Evolutionary conservation across 192 early-diverging fungal genomes (phyloP), one percentile per base, ranked within the genome.

Genomic region (Rhizophlyctis rosea): DNA sequence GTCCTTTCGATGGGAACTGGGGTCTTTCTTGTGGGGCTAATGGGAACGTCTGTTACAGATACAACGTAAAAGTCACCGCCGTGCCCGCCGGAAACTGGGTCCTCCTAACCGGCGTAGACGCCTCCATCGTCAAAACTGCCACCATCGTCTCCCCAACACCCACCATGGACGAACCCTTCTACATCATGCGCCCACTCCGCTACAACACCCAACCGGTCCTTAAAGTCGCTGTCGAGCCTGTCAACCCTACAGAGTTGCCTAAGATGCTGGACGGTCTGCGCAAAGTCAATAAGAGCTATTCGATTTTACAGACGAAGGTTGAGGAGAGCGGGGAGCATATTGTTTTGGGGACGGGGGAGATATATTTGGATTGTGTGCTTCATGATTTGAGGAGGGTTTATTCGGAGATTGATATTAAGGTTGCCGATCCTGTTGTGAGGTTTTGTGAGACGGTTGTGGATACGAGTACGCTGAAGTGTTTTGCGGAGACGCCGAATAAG

Each of bases 241-340:
- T 97, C 2, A 95, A 95, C 64, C 97, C 97, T 2, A 93, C 95
- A 14, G 95, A 99, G 78, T 78, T 98, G 32, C 97, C 97, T 24
- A 94, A 94, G 69, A 93, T 99, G 94, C 82, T 99, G 55, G 93
- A 93, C 54, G 97, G 97, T 3, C 73, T 99, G 71, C 84, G 97
- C 56, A 95, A 95, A 57, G 88, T 99, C 57, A 93, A 92, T 78
- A 94, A 97, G 69, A 89, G 87, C 28, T 99, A 99, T 66, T 90
- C 93, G 34, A 86, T 95, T 58, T 75, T 90, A 28, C 83, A 86
- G 27, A 96, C 93, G 16, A 87, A 86, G 47, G 94, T 98, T 3
- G 95, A 99, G 73, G 97, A 99, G 71, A 91, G 89, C 48, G 97
- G 97, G 54, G 97, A 98, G 75, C 97, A 98, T 64, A 87, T 99